A percentile compares a stretch with the other conserved stretches of the same genome.
These are phyloP conservation scores for Allomyces arbusculus DNA, from an alignment of 192 early-diverging fungal genomes.

Conservation along the genomic window DNA sequence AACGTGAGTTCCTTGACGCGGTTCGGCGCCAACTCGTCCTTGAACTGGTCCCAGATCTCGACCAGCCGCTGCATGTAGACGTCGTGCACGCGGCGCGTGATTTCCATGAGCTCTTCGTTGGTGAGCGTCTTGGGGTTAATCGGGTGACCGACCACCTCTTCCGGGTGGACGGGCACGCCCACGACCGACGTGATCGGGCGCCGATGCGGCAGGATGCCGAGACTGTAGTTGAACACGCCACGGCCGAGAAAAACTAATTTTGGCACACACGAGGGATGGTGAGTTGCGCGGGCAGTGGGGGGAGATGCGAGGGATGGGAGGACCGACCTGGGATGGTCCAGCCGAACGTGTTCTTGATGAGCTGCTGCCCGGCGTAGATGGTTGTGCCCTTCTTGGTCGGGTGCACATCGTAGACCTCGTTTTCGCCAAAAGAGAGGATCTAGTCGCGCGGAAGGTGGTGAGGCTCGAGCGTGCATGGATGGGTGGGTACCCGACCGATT, in stretches of 20 bases:
- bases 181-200: constrained; percentile 28
- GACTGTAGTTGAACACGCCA: constrained; percentile 58
- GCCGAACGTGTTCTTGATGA: constrained; percentile 44
- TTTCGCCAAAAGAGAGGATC: constrained; percentile 81
- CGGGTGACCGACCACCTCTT: constrained; percentile 16
- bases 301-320: no score
- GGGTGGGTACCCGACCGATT: no score
- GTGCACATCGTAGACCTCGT: constrained; percentile 67
- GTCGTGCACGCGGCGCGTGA: constrained; percentile 22
- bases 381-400: constrained; percentile 43
- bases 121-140: constrained; percentile 30
- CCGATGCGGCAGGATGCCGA: constrained; percentile 27
- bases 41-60: constrained; percentile 41
- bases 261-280: no score
- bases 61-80: constrained; percentile 45
- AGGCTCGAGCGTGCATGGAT: no score
- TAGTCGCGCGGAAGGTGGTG: no score
- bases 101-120: constrained; percentile 26
- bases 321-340: constrained; percentile 33
- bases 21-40: constrained; percentile 46
- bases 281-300: no score
- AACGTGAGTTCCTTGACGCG: constrained; percentile 41
- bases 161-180: constrained; percentile 36
- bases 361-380: constrained; percentile 44
- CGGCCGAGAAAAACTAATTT: constrained; percentile 51